Evolutionary conservation across 345 rosid genomes (phyloP).

Genomic region (Carallia pectinifolia): DNA sequence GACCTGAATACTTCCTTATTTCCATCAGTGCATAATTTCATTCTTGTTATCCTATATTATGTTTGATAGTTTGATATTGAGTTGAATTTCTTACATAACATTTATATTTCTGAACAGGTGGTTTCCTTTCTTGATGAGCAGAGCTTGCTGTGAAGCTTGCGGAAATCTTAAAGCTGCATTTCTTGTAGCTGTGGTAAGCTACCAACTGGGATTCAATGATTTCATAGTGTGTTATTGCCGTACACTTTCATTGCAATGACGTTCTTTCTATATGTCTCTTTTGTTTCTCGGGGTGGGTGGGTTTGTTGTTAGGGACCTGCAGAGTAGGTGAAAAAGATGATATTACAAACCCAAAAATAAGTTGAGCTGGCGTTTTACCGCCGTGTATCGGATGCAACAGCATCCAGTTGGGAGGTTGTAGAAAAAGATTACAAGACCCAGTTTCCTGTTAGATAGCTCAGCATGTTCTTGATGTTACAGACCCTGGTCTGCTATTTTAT

Average conservation of each 20-base stretch:
- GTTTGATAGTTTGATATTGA: neutral
- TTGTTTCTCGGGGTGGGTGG: neutral
- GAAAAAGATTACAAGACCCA: neutral
- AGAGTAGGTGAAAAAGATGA: too few species aligned
- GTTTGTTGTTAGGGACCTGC: too few species aligned
- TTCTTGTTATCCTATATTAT: neutral
- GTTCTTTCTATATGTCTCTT: neutral
- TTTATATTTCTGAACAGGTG: slow-evolving; percentile 53
- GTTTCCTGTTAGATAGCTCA: neutral
- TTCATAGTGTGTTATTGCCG: neutral
- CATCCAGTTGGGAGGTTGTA: neutral
- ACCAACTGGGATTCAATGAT: neutral
- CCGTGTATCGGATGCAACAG: neutral
- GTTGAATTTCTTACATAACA: slow-evolving; percentile 19
- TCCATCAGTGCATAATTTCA: neutral
- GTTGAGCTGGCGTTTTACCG: neutral
- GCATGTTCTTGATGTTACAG: neutral
- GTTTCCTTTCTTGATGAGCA: slow-evolving; percentile 91
- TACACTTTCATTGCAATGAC: slow-evolving; percentile 3
- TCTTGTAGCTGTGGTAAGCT: slow-evolving; percentile 88
- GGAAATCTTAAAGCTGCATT: slow-evolving; percentile 97
- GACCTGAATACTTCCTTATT: slow-evolving; percentile 7
- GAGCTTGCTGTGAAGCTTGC: slow-evolving; percentile 96
- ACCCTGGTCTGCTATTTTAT: too few species aligned
- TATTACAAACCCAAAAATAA: neutral